These are phyloP conservation scores for Quercus rubra DNA, from an alignment of 306 rosid genomes.

Conservation along the genomic window DNA sequence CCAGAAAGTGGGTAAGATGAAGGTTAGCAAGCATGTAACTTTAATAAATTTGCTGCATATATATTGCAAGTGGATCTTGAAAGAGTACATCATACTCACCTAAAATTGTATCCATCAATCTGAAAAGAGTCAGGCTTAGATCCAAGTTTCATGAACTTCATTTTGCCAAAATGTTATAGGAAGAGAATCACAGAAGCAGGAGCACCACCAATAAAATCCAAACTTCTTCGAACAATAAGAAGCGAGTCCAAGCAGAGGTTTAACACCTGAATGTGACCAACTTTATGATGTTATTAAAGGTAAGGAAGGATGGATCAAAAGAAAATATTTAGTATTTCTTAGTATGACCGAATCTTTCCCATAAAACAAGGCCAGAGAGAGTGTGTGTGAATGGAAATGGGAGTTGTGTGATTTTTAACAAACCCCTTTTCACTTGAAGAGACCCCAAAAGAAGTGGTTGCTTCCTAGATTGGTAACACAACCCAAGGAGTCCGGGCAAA, in stretches of 20 bases:
- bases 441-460: slow-evolving; percentile 53
- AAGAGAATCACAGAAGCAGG: background rate
- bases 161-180: slow-evolving; percentile 30
- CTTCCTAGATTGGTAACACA: slow-evolving; percentile 67
- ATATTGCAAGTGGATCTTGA: background rate
- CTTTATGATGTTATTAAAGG: slow-evolving; percentile 15
- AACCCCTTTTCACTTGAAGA: slow-evolving; percentile 43
- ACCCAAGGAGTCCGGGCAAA: slow-evolving; percentile 47
- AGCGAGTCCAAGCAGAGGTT: background rate
- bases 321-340: slow-evolving; percentile 34
- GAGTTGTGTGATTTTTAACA: slow-evolving; percentile 10
- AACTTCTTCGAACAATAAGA: slow-evolving; percentile 7
- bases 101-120: slow-evolving; percentile 65
- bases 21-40: background rate
- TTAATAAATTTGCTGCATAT: background rate
- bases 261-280: slow-evolving; percentile 15
- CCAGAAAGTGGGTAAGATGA: background rate
- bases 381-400: slow-evolving; percentile 4
- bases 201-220: background rate
- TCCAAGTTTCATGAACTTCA: slow-evolving; percentile 98
- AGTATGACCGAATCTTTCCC: slow-evolving; percentile 63
- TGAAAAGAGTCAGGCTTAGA: slow-evolving; percentile 85
- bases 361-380: slow-evolving; percentile 44
- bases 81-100: slow-evolving; percentile 42
- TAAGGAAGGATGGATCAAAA: slow-evolving; percentile 19